Conservation (phyloP, 192 early-diverging fungal species). For the Allomyces macrogynus region DNA sequence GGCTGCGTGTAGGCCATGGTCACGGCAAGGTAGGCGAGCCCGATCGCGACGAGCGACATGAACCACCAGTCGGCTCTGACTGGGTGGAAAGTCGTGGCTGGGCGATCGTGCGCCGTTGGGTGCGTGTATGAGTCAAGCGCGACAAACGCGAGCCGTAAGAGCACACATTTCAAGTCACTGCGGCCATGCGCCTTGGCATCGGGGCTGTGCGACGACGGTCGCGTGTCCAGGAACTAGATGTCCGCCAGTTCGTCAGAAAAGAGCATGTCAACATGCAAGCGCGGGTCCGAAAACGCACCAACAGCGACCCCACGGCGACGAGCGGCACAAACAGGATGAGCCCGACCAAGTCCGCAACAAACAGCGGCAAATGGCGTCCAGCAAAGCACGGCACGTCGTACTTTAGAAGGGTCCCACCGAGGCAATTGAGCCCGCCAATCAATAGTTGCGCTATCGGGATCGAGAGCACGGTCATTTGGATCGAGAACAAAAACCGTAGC, state of each 20-base stretch:
- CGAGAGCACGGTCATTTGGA: not conserved
- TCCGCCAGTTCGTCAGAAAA: too few species aligned
- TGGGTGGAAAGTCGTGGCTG: too few species aligned
- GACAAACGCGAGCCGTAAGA: not conserved
- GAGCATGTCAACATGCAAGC: too few species aligned
- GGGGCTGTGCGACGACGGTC: not conserved
- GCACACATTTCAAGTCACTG: not conserved
- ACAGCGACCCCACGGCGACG: not conserved
- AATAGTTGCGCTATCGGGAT: not conserved
- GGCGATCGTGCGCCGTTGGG: too few species aligned
- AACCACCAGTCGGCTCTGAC: too few species aligned
- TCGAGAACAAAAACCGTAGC: not conserved
- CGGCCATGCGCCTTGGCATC: not conserved
- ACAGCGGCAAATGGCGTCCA: not conserved
- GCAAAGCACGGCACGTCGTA: too few species aligned
- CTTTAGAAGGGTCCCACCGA: too few species aligned
- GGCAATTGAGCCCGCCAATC: not conserved
- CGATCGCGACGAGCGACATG: too few species aligned
- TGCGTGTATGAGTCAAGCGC: not conserved
- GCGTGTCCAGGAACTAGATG: not conserved
- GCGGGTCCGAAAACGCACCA: not conserved
- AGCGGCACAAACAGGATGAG: not conserved
- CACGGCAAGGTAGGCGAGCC: too few species aligned
- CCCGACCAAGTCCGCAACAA: not conserved
- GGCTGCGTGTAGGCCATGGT: too few species aligned